Conservation (phyloP, 2,329 filamentous ascomycete species). For the Phaeosphaeriaceae sp. region DNA sequence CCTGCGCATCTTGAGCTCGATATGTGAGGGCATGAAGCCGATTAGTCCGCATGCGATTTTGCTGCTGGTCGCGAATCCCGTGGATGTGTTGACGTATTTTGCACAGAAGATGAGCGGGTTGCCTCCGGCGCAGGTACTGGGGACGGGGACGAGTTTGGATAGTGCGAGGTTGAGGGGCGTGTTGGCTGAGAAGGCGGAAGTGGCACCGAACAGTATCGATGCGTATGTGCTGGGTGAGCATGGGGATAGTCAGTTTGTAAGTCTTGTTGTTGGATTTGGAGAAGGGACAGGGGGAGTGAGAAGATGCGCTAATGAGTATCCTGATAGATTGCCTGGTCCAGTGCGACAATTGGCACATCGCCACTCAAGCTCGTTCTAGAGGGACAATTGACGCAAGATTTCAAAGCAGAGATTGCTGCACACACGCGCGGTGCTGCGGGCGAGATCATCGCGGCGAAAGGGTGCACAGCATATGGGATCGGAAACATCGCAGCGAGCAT, state of each 20-base stretch:
- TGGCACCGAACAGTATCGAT: constrained; percentile 49
- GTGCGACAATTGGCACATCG: constrained; percentile 52
- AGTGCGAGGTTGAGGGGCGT: constrained; percentile 58
- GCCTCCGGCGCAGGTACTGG: constrained; percentile 58
- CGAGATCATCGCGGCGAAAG: constrained; percentile 58
- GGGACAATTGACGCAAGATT: constrained; percentile 23
- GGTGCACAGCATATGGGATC: constrained; percentile 60
- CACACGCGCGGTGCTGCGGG: constrained; percentile 58
- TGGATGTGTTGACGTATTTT: constrained; percentile 62
- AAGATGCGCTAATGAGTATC: neutral
- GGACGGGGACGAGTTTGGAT: constrained; percentile 62
- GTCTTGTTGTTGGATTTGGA: constrained; percentile 2
- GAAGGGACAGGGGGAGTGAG: neutral
- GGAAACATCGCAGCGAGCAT: constrained; percentile 57
- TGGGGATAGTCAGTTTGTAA: constrained; percentile 56
- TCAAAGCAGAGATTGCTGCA: constrained; percentile 48
- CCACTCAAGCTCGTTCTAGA: constrained; percentile 48
- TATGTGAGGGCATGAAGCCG: constrained; percentile 58
- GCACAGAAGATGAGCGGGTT: constrained; percentile 57
- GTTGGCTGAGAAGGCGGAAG: constrained; percentile 49
- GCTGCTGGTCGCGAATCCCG: constrained; percentile 62
- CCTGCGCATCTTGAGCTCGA: constrained; percentile 56
- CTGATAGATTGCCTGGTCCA: constrained; percentile 53
- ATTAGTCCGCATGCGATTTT: constrained; percentile 58
- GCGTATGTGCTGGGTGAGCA: constrained; percentile 59